phyloP scores from a whole-genome alignment of 1,284 basidiomycete species.

The Naganishia sp. region DNA sequence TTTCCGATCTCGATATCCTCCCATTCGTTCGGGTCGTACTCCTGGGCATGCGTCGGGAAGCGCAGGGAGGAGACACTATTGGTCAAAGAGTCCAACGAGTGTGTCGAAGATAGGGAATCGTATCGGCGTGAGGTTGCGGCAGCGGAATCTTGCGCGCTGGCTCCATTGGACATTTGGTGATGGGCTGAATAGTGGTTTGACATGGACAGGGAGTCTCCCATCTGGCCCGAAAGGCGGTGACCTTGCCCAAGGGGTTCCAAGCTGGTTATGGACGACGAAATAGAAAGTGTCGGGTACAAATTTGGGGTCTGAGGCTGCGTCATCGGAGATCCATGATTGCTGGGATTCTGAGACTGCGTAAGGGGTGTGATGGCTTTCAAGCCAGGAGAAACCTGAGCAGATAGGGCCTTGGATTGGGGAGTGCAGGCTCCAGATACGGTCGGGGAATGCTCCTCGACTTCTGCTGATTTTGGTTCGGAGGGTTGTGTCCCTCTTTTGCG shows the following conservation, averaged over 20 bases:
- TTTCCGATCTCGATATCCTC: slow-evolving; percentile 88
- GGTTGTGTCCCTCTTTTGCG: slow-evolving; percentile 29
- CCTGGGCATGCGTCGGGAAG: slow-evolving; percentile 6
- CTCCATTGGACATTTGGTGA: not conserved
- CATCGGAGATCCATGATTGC: slow-evolving; percentile 27
- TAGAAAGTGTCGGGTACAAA: slow-evolving; percentile 47
- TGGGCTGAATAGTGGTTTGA: slow-evolving; percentile 8
- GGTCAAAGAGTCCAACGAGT: slow-evolving; percentile 18
- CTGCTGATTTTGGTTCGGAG: slow-evolving; percentile 1
- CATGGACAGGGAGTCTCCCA: slow-evolving; percentile 15
- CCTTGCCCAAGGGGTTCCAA: slow-evolving; percentile 47
- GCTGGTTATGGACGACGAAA: slow-evolving; percentile 52
- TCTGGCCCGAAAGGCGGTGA: slow-evolving; percentile 3
- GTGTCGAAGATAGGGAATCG: slow-evolving; percentile 10
- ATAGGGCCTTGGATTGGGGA: slow-evolving; percentile 30
- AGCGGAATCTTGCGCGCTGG: slow-evolving; percentile 1
- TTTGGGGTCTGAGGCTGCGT: slow-evolving; percentile 48
- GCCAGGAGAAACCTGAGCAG: slow-evolving; percentile 25
- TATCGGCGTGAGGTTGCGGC: slow-evolving; percentile 3
- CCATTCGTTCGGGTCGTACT: slow-evolving; percentile 58
- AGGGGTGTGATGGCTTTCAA: slow-evolving; percentile 26
- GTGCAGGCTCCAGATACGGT: slow-evolving; percentile 21
- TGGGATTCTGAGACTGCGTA: slow-evolving; percentile 18
- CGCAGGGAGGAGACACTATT: slow-evolving; percentile 17
- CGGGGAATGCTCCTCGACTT: slow-evolving; percentile 7